Percentiles rank a stretch among this genome's conserved stretches.
phyloP scores from a whole-genome alignment of 352 stramenopile genomes.

The Bremia lactucae region DNA sequence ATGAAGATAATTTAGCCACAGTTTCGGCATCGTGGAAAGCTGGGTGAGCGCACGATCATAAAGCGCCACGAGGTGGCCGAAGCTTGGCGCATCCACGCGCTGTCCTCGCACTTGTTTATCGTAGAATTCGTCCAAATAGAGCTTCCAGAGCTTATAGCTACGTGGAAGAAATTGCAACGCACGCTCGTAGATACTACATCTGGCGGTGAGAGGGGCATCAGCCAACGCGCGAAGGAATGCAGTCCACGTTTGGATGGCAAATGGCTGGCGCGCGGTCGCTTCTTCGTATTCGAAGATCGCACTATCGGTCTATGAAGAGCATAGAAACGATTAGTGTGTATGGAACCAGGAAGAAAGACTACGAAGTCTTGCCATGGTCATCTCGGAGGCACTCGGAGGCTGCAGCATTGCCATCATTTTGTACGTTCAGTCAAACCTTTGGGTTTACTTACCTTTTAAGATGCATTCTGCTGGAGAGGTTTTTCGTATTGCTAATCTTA shows the following conservation, averaged over 20 bases:
- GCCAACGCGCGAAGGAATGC: slow-evolving; percentile 41
- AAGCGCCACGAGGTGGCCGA: slow-evolving; percentile 29
- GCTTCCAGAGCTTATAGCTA: slow-evolving; percentile 94
- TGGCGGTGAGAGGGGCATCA: slow-evolving; percentile 14
- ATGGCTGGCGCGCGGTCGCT: slow-evolving; percentile 75
- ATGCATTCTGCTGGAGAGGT: no score
- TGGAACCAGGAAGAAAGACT: neutral
- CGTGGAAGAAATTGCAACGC: slow-evolving; percentile 74
- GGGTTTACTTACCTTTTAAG: no score
- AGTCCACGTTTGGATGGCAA: slow-evolving; percentile 75
- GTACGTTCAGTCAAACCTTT: no score
- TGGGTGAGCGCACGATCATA: slow-evolving; percentile 88
- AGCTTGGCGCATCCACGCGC: slow-evolving; percentile 41
- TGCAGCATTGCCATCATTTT: slow-evolving; percentile 9
- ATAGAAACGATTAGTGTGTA: neutral
- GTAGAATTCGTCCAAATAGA: slow-evolving; percentile 69
- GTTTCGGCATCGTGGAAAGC: slow-evolving; percentile 92
- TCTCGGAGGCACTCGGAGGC: slow-evolving; percentile 2
- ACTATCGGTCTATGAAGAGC: slow-evolving; percentile 4
- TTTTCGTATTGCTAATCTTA: no score
- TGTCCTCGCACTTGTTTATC: slow-evolving; percentile 50
- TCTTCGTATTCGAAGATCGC: slow-evolving; percentile 65
- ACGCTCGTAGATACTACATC: slow-evolving; percentile 78
- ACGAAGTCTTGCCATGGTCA: slow-evolving; percentile 11
- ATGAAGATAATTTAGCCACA: slow-evolving; percentile 91